phyloP scores from a whole-genome alignment of 352 stramenopile species.

The Globisporangium rhizosaccharum region DNA sequence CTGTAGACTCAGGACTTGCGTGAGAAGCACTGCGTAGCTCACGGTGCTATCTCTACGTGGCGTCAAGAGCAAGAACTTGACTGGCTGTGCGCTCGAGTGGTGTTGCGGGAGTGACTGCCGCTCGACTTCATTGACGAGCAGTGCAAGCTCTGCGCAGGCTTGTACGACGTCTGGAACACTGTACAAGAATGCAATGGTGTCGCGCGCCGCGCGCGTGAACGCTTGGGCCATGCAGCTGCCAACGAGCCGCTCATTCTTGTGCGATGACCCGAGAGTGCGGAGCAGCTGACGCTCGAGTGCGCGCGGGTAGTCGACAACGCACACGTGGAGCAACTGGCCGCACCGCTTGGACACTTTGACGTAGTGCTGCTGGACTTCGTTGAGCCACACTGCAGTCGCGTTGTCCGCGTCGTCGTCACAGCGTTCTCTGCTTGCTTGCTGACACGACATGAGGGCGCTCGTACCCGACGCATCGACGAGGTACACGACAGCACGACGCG shows the following conservation, averaged over 20 bases:
- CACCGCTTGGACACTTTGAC: slow-evolving; percentile 2
- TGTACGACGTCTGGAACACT: background rate
- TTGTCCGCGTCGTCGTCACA: background rate
- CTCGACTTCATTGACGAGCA: slow-evolving; percentile 13
- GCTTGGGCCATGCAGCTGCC: slow-evolving; percentile 10
- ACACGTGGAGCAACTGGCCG: slow-evolving; percentile 7
- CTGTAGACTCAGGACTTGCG: slow-evolving; percentile 3
- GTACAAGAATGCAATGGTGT: background rate
- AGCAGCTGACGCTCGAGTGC: slow-evolving; percentile 3
- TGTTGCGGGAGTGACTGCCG: background rate
- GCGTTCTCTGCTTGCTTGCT: background rate
- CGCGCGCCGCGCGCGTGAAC: background rate
- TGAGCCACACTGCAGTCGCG: slow-evolving; percentile 3
- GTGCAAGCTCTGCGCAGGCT: slow-evolving; percentile 6
- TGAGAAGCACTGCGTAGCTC: slow-evolving; percentile 9
- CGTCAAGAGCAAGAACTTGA: background rate
- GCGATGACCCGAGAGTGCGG: background rate
- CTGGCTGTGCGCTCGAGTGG: too few relatives aligned
- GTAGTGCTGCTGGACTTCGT: slow-evolving; percentile 6
- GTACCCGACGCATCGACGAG: slow-evolving; percentile 6
- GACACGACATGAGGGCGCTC: slow-evolving; percentile 8
- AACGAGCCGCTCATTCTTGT: slow-evolving; percentile 1
- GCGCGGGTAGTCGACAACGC: slow-evolving; percentile 4
- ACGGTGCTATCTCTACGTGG: background rate
- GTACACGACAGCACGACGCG: slow-evolving; percentile 8